Percentiles rank a stretch among this genome's conserved stretches.
These are phyloP conservation scores for Penicillium psychrofluorescens DNA, from an alignment of 495 filamentous ascomycete species.

Conservation along the genomic window DNA sequence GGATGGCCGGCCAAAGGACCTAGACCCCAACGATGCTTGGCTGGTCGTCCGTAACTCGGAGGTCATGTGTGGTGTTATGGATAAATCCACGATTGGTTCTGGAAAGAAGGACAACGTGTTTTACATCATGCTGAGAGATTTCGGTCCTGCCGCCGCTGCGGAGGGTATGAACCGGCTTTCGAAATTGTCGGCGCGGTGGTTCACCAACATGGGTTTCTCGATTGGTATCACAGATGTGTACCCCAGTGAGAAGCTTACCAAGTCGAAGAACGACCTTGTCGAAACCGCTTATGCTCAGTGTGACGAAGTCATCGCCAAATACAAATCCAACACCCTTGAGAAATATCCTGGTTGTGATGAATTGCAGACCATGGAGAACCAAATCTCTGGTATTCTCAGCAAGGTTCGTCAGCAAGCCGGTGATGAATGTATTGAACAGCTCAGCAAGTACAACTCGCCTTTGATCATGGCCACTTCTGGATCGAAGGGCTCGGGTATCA, in stretches of 20 bases:
- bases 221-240: constrained; percentile 94
- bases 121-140: constrained; percentile 92
- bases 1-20: constrained; percentile 51
- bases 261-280: constrained; percentile 68
- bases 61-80: constrained; percentile 97
- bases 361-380: constrained; percentile 85
- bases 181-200: constrained; percentile 79
- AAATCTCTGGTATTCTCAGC: constrained; percentile 83
- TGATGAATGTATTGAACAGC: constrained; percentile 79
- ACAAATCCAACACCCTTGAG: constrained; percentile 67
- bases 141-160: constrained; percentile 80
- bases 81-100: constrained; percentile 89
- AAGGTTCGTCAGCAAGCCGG: constrained; percentile 85
- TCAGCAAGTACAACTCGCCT: constrained; percentile 88
- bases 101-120: constrained; percentile 98
- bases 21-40: constrained; percentile 79
- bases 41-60: constrained; percentile 92
- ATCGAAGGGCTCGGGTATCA: constrained; percentile 93
- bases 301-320: constrained; percentile 76
- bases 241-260: constrained; percentile 59
- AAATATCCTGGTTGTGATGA: constrained; percentile 85
- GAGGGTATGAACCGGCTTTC: constrained; percentile 91
- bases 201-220: constrained; percentile 88
- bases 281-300: constrained; percentile 71
- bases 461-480: constrained; percentile 96